These are phyloP conservation scores for Tardiomyces blankii DNA, from an alignment of 1,139 yeast species.

Conservation along the genomic window DNA sequence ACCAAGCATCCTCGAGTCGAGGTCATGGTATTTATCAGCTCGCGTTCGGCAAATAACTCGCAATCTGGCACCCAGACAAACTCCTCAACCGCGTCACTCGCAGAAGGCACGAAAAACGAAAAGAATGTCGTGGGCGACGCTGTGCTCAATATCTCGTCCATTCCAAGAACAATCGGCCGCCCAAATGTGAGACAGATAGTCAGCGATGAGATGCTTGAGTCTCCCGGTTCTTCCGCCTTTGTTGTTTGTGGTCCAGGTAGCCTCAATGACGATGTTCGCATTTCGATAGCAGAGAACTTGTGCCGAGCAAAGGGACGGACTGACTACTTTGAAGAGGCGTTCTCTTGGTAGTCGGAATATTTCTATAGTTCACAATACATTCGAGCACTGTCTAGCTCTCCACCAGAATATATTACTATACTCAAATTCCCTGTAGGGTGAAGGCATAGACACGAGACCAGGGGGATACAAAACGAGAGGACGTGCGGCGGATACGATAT, in stretches of 20 bases:
- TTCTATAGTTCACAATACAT: too few species aligned
- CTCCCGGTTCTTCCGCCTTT: conserved; percentile 23
- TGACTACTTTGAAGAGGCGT: conserved; percentile 33
- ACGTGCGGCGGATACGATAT: too few species aligned
- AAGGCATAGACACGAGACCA: too few species aligned
- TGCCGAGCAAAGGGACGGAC: conserved; percentile 19
- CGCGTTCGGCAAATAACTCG: not conserved
- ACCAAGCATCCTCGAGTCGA: not conserved
- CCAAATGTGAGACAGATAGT: not conserved
- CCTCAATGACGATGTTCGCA: conserved; percentile 30
- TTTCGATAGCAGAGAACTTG: conserved; percentile 19
- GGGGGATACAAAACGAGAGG: too few species aligned
- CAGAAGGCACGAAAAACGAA: too few species aligned
- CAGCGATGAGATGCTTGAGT: not conserved
- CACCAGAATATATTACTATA: too few species aligned
- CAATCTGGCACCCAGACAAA: not conserved
- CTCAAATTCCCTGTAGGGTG: too few species aligned
- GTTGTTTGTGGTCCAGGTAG: conserved; percentile 33
- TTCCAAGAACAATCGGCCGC: not conserved
- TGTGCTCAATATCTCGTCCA: not conserved
- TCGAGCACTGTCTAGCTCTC: too few species aligned
- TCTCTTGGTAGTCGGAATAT: conserved; percentile 11
- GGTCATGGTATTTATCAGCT: not conserved
- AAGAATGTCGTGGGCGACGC: too few species aligned
- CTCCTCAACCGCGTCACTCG: too few species aligned